phyloP scores from a whole-genome alignment of 768 basidiomycete species.

The Asterophora parasitica region DNA sequence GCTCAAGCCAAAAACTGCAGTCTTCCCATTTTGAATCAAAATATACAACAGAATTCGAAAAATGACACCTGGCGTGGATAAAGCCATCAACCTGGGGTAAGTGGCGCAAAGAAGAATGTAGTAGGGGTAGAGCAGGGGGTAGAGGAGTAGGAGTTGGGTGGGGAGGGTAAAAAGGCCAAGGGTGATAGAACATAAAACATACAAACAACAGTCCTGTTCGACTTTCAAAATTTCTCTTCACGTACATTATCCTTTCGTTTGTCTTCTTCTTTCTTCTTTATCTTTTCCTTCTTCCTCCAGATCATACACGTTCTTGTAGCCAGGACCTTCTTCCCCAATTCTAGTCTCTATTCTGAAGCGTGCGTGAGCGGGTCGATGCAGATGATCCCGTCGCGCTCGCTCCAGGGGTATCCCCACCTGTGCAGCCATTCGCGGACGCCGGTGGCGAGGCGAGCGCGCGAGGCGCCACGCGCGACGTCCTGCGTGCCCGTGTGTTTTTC shows the following conservation, averaged over 20 bases:
- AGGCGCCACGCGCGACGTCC: slow-evolving; percentile 75
- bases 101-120: no score
- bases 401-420: slow-evolving; percentile 96
- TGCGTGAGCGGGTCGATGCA: slow-evolving; percentile 87
- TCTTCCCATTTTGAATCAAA: background rate
- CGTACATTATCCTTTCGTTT: background rate
- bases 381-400: slow-evolving; percentile 84
- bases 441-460: slow-evolving; percentile 76
- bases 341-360: slow-evolving; percentile 32
- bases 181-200: background rate
- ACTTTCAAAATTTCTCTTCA: background rate
- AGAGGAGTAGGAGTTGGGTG: background rate
- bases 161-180: background rate
- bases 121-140: no score
- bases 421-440: slow-evolving; percentile 90
- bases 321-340: no score
- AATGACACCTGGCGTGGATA: no score
- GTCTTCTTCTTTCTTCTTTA: background rate
- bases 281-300: background rate
- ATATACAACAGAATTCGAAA: slow-evolving; percentile 5
- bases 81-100: no score
- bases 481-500: slow-evolving; percentile 96
- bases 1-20: no score
- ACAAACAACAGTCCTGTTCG: background rate
- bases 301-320: background rate